Percentiles rank a stretch among this genome's conserved stretches.
Conservation (phyloP, 805 yeast genomes). For the Kodamaea neixiangensis region DNA sequence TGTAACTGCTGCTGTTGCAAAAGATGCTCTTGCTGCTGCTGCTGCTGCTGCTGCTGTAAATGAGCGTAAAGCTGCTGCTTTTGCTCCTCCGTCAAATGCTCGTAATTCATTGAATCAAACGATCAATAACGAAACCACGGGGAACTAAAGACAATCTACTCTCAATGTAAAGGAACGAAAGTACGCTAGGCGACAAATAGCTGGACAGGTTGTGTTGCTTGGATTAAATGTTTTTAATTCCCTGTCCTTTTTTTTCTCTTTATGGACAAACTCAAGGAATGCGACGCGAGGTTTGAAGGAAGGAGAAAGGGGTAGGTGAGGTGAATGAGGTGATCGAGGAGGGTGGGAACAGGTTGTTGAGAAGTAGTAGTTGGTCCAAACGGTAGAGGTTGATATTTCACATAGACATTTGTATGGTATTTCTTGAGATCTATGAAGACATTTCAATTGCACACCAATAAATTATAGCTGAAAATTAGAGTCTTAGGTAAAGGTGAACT, state of each 20-base stretch:
- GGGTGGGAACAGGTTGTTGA: neutral
- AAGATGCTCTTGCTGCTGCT: slow-evolving; percentile 13
- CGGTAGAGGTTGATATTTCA: too few relatives aligned
- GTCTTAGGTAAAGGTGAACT: too few relatives aligned
- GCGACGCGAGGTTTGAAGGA: neutral
- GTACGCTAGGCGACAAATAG: neutral
- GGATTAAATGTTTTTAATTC: neutral
- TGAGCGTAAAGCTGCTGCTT: slow-evolving; percentile 31
- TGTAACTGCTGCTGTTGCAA: slow-evolving; percentile 18
- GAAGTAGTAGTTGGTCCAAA: too few relatives aligned
- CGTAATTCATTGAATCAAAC: slow-evolving; percentile 26
- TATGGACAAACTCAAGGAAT: neutral
- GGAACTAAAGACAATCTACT: neutral
- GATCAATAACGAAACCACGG: neutral
- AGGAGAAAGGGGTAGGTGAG: neutral
- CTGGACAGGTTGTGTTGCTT: neutral
- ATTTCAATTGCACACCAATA: too few relatives aligned
- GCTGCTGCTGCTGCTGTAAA: slow-evolving; percentile 15
- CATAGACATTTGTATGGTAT: too few relatives aligned
- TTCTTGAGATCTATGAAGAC: too few relatives aligned
- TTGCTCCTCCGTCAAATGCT: slow-evolving; percentile 31
- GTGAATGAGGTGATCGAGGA: neutral
- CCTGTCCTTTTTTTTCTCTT: neutral
- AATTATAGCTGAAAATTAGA: too few relatives aligned
- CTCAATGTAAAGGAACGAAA: neutral